Base-by-base conservation (phyloP, 163 green algal species). In the Scenedesmus sp. region DNA sequence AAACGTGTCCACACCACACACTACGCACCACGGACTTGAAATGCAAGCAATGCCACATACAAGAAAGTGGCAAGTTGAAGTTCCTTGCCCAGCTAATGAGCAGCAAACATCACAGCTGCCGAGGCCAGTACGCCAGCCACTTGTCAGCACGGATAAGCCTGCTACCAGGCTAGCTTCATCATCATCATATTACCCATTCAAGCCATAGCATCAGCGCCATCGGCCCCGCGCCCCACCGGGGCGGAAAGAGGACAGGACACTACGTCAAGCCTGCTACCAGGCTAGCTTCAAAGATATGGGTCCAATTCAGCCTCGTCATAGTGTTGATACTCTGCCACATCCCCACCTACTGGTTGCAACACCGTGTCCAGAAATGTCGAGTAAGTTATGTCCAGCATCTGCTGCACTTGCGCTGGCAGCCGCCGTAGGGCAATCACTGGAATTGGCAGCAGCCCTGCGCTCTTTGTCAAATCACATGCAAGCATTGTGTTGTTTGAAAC, bases 321-420 rank as follows among this genome's bases (percentile, higher is more conserved):
- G 1, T 44, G 35, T 13, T 26, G 33, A 4, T 81, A 33, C 12
- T 1, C 70, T 44, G 33, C 35, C 33, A 44, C 30, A 46, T 30
- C 12, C 12, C 15, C 33, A 4, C 10, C 33, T 24, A 13, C 24
- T 59, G 18, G 35, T 37, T 88, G 83, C 51, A 37, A 56, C 51
- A 76, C 9, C 24, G 51, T 37, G 2, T 87, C n/a, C 24, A 76
- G 33, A 61, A 90, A 90, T 9, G 46, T 22, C 7, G 18, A 53
- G 15, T 83, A 16, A 37, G 85, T 51, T 22, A 18, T 24, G 18
- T 10, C 0, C 10, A 90, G 46, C 44, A 84, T 73, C 6, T 35
- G 9, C 24, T 84, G 70, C 30, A 76, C 72, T 37, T 84, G 70
- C 46, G 43, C 15, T 42, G 85, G 85, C 59, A 90, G 43, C 16